Evolutionary conservation across 2,329 filamentous ascomycete species (phyloP).

Genomic region (Aspergillus piperis): DNA sequence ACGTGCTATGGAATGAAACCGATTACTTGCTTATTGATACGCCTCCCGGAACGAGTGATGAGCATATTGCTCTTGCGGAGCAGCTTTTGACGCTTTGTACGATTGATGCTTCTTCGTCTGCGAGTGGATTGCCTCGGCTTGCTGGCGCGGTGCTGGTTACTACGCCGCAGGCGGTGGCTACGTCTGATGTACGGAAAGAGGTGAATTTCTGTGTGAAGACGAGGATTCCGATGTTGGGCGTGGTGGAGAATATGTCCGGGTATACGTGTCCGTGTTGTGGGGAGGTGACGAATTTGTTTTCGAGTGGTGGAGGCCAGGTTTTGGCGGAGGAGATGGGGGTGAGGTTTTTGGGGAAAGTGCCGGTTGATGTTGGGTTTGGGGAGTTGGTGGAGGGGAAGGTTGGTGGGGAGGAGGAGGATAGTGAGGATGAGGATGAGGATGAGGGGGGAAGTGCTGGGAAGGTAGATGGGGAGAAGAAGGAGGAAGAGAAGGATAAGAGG

Average conservation of each 20-base stretch:
- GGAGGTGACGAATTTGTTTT: conserved; percentile 93
- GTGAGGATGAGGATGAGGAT: conserved; percentile 28
- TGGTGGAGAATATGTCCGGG: conserved; percentile 88
- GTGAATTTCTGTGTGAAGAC: conserved; percentile 91
- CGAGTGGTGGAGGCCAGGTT: conserved; percentile 80
- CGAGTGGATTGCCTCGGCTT: conserved; percentile 59
- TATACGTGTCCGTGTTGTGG: conserved; percentile 61
- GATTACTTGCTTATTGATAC: conserved; percentile 96
- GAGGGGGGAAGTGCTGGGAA: background rate
- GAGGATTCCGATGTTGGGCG: conserved; percentile 75
- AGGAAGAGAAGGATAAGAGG: conserved; percentile 28
- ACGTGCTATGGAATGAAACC: conserved; percentile 83
- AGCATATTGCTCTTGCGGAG: conserved; percentile 93
- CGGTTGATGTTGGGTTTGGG: conserved; percentile 91
- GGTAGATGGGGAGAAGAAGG: conserved; percentile 14
- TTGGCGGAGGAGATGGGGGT: conserved; percentile 89
- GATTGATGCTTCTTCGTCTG: conserved; percentile 21
- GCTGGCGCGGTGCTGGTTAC: conserved; percentile 92
- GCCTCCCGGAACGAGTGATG: conserved; percentile 91
- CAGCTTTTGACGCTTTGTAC: conserved; percentile 63
- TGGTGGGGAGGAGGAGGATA: conserved; percentile 27
- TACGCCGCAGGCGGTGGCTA: conserved; percentile 90
- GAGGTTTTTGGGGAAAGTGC: conserved; percentile 80
- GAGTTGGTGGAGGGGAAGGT: conserved; percentile 70
- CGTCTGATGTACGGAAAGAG: conserved; percentile 91